A percentile compares a stretch with the other conserved stretches of the same genome.
Evolutionary conservation across 495 filamentous ascomycete species (phyloP).

Genomic region (Podospora fimiseda): DNA sequence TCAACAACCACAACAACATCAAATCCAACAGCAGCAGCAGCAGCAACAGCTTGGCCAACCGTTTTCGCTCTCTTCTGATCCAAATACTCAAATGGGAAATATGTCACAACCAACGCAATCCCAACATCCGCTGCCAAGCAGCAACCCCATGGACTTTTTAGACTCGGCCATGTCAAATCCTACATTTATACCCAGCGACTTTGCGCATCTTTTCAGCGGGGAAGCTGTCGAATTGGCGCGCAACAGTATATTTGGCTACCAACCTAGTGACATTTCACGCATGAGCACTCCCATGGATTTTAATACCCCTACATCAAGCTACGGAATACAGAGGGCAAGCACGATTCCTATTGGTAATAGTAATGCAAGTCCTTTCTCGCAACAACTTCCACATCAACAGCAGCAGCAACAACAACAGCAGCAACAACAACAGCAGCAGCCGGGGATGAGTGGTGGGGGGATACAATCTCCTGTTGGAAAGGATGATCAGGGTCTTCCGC

Average conservation of each 20-base stretch:
- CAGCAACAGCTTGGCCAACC: neutral
- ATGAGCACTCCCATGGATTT: slow-evolving; percentile 1
- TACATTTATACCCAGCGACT: slow-evolving; percentile 23
- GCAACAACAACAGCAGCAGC: slow-evolving; percentile 6
- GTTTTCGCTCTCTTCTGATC: no score
- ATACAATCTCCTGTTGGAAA: slow-evolving; percentile 6
- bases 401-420: slow-evolving; percentile 7
- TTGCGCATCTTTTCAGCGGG: slow-evolving; percentile 9
- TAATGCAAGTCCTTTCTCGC: neutral
- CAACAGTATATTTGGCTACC: slow-evolving; percentile 10
- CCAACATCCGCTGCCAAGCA: neutral
- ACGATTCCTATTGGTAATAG: neutral
- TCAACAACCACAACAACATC: neutral
- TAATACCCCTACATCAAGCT: slow-evolving; percentile 2
- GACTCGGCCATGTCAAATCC: slow-evolving; percentile 30
- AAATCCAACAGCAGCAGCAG: neutral
- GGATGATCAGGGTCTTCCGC: slow-evolving; percentile 34
- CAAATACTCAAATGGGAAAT: no score
- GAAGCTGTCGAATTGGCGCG: slow-evolving; percentile 1
- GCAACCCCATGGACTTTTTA: slow-evolving; percentile 23
- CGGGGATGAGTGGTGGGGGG: neutral
- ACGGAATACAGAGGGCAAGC: neutral
- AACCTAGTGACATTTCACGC: neutral
- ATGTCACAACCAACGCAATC: neutral
- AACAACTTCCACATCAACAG: neutral